Base-by-base conservation (phyloP, 2,329 filamentous ascomycete genomes). In the Ophiocordyceps unilateralis region DNA sequence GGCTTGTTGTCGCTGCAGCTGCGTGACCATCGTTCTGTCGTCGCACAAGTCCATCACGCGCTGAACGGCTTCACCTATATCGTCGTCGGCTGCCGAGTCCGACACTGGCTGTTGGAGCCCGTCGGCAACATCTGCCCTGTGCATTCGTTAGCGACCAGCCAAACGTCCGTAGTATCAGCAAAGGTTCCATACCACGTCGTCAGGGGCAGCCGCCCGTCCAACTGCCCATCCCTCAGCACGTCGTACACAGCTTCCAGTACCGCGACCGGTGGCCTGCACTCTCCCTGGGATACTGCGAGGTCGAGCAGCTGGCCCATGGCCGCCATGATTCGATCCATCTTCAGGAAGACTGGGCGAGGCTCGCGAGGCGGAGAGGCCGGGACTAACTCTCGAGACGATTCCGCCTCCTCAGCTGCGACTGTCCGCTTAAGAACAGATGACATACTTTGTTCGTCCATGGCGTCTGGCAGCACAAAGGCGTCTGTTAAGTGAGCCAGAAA, bases 391-490 rank as follows among this genome's bases (percentile, higher is more conserved):
- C 39, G 43, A 17, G 30, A 20, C 12, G 44, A 40, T 11, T 41
- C 36, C n/a, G 4, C 26, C 17, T 41, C 42, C 17, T 24, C 40
- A 9, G 38, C 37, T 17, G 7, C 15, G n/a, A 17, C 32, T n/a
- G 28, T 34, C 7, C 21, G 28, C n/a, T 36, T 39, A 10, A 49
- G 30, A 10, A 55, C 39, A 5, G 42, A 39, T 12, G 53, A 48
- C 15, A 58, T 36, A 5, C 54, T 49, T 2, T 48, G 47, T 6
- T 58, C 55, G 11, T 51, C 50, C 46, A 62, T 50, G 5, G 51
- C 51, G 40, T 65, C 62, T 1, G 62, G 61, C 12, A 64, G 48
- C n/a, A 63, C 55, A 45, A 65, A 64, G 2, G 55, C 48, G 5
- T 49, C 48, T 10, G 47, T 51, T 40, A 61, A 53, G 22, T 57